phyloP scores from a whole-genome alignment of 1,284 basidiomycete species.

The Ceraceosorus guamensis region DNA sequence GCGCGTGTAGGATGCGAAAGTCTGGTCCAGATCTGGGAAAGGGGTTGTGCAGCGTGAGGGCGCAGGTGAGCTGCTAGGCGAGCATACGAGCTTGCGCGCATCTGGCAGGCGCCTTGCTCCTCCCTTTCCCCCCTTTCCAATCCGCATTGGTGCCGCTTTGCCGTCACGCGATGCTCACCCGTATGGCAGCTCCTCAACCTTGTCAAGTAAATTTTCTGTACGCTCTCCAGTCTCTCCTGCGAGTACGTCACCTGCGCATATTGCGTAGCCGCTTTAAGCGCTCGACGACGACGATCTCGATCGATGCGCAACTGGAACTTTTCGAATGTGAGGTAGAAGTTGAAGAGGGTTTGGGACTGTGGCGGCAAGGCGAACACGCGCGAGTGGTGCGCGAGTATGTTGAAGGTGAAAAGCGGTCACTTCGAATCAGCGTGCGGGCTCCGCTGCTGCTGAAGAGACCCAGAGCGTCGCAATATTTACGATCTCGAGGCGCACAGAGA shows the following conservation, averaged over 20 bases:
- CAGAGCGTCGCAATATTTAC: too few relatives aligned
- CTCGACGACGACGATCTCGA: conserved; percentile 5
- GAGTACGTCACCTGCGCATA: conserved; percentile 28
- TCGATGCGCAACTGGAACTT: conserved; percentile 12
- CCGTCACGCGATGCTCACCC: too few relatives aligned
- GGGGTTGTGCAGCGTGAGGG: not conserved
- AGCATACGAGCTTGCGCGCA: not conserved
- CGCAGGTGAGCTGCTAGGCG: not conserved
- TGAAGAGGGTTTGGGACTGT: conserved; percentile 30
- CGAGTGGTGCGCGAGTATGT: too few relatives aligned
- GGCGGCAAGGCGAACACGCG: too few relatives aligned
- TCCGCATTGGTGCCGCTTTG: too few relatives aligned
- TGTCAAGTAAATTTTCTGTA: too few relatives aligned
- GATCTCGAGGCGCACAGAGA: too few relatives aligned
- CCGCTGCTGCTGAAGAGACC: too few relatives aligned
- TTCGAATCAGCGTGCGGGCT: not conserved
- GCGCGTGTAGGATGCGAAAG: conserved; percentile 30
- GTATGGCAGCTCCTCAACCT: too few relatives aligned
- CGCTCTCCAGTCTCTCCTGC: conserved; percentile 21
- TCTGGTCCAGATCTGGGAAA: conserved; percentile 16
- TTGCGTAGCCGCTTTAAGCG: conserved; percentile 22
- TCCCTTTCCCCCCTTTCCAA: too few relatives aligned
- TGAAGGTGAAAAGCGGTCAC: not conserved
- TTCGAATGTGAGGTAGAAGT: conserved; percentile 30
- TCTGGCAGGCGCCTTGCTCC: not conserved